These are phyloP conservation scores for Aspergillus flavus DNA, from an alignment of 2,329 filamentous ascomycete species.

Conservation along the genomic window DNA sequence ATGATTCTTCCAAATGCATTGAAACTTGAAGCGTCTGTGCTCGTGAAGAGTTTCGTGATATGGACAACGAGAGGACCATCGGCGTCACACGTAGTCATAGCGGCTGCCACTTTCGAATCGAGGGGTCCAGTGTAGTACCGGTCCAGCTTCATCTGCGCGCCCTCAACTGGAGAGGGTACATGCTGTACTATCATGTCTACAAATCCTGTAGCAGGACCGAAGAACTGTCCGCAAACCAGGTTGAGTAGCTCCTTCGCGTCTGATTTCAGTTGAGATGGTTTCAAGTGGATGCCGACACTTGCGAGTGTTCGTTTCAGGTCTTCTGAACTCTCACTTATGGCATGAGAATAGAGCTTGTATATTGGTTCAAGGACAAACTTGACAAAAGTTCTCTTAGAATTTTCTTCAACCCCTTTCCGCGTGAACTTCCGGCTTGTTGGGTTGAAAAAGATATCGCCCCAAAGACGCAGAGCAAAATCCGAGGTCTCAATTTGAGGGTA, in stretches of 20 bases:
- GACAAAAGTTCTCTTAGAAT: conserved; percentile 83
- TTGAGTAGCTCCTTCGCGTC: conserved; percentile 89
- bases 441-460: conserved; percentile 98
- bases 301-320: conserved; percentile 79
- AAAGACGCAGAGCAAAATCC: conserved; percentile 83
- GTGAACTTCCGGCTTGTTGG: conserved; percentile 88
- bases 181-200: conserved; percentile 95
- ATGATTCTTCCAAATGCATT: conserved; percentile 87
- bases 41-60: conserved; percentile 90
- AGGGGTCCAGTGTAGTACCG: conserved; percentile 89
- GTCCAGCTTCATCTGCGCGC: conserved; percentile 74
- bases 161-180: conserved; percentile 81
- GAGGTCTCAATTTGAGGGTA: conserved; percentile 79
- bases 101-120: conserved; percentile 75
- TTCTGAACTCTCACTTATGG: conserved; percentile 85
- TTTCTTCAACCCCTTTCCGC: conserved; percentile 79
- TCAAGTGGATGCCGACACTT: conserved; percentile 79
- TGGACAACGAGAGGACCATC: conserved; percentile 91
- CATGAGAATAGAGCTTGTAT: conserved; percentile 96
- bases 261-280: conserved; percentile 87
- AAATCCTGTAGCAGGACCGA: conserved; percentile 84
- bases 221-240: conserved; percentile 92
- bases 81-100: conserved; percentile 81
- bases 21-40: conserved; percentile 86
- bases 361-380: conserved; percentile 95